Evolutionary conservation across 2,329 filamentous ascomycete genomes (phyloP).

Genomic region (Penicillium brevicompactum): DNA sequence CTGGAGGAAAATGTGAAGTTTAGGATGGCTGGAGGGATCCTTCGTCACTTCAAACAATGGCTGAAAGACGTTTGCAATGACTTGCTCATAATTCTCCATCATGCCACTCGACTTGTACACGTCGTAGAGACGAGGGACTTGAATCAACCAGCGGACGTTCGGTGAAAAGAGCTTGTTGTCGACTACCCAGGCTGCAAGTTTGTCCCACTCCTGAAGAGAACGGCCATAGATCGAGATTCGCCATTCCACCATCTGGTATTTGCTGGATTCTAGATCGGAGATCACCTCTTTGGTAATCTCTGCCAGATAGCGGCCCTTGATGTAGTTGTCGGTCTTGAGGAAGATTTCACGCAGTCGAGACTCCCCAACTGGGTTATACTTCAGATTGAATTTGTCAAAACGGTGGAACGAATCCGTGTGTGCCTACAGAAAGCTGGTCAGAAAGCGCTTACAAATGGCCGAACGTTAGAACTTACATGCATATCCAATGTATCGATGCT

Average conservation of each 20-base stretch:
- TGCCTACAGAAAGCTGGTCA: constrained; percentile 56
- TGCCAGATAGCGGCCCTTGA: constrained; percentile 90
- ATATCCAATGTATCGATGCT: constrained; percentile 99
- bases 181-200: constrained; percentile 93
- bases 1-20: constrained; percentile 92
- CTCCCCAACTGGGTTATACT: constrained; percentile 97
- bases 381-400: constrained; percentile 99
- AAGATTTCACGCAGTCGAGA: constrained; percentile 97
- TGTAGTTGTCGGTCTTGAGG: constrained; percentile 97
- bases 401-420: constrained; percentile 98
- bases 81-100: constrained; percentile 87
- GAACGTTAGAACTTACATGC: constrained; percentile 67
- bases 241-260: constrained; percentile 99
- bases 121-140: constrained; percentile 91
- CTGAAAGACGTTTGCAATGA: constrained; percentile 88
- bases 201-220: constrained; percentile 94
- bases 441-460: neutral
- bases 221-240: constrained; percentile 96
- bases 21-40: constrained; percentile 81
- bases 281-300: constrained; percentile 99
- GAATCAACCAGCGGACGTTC: constrained; percentile 95
- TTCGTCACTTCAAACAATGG: constrained; percentile 93
- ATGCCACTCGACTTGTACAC: constrained; percentile 89
- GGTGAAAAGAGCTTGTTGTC: constrained; percentile 98
- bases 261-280: constrained; percentile 93